Evolutionary conservation across 129 eudicot species (phyloP).

Genomic region (Helichrysum umbraculigerum): DNA sequence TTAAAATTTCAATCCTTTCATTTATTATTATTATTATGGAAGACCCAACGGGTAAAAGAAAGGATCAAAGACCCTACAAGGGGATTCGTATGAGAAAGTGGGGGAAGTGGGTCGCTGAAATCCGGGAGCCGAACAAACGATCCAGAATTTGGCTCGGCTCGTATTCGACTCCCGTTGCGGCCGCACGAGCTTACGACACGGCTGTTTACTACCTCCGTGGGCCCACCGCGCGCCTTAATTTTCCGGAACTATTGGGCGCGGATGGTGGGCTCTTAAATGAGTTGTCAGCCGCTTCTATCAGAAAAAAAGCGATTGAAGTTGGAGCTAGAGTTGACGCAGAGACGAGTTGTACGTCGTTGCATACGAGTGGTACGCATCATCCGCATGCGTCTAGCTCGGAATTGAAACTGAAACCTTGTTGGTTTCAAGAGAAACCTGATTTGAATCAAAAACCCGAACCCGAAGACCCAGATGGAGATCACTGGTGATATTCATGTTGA

Average conservation of each 20-base stretch:
- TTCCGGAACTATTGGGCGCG: constrained; percentile 35
- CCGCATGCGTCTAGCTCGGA: constrained; percentile 25
- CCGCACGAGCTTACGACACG: constrained; percentile 65
- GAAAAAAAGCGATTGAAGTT: constrained; percentile 51
- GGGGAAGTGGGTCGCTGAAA: constrained; percentile 75
- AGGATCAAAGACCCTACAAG: constrained; percentile 43
- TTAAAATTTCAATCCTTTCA: neutral
- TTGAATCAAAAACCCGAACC: constrained; percentile 81
- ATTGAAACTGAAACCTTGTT: constrained; percentile 49
- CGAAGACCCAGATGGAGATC: constrained; percentile 60
- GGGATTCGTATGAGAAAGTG: constrained; percentile 72
- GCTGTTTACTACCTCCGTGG: constrained; percentile 61
- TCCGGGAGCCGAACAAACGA: constrained; percentile 60
- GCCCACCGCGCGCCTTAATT: constrained; percentile 55
- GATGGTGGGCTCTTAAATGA: constrained; percentile 30
- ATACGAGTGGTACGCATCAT: constrained; percentile 18
- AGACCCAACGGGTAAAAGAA: constrained; percentile 20
- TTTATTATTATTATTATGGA: constrained; percentile 34
- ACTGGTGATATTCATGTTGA: constrained; percentile 21
- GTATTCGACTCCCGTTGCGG: constrained; percentile 52
- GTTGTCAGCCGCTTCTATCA: constrained; percentile 44
- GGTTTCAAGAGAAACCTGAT: constrained; percentile 74
- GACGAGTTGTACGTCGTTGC: constrained; percentile 23
- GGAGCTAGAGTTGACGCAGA: constrained; percentile 55
- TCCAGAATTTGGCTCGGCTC: constrained; percentile 67